phyloP scores from a whole-genome alignment of 768 basidiomycete genomes.

The Russula vinacea region DNA sequence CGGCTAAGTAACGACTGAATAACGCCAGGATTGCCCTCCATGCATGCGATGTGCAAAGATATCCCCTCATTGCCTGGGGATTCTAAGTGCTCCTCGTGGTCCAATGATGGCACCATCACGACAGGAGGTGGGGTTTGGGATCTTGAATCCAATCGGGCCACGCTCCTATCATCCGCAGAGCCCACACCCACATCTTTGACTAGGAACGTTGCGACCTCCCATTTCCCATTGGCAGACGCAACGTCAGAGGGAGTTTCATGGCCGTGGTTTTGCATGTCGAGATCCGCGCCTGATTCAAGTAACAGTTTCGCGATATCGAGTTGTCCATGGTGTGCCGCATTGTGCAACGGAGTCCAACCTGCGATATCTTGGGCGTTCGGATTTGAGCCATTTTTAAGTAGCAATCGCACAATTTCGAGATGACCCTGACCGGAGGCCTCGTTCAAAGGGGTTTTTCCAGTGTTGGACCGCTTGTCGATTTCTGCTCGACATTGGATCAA shows the following conservation, averaged over 20 bases:
- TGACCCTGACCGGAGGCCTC: not conserved
- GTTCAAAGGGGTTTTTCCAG: not conserved
- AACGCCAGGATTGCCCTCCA: not conserved
- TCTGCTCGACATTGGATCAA: not conserved
- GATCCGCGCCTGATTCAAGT: not conserved
- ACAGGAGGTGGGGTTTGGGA: no score
- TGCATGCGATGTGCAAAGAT: not conserved
- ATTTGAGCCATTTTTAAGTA: not conserved
- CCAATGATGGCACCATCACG: no score
- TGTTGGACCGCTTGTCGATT: not conserved
- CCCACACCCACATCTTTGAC: no score
- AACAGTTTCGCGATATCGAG: not conserved
- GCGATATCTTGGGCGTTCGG: not conserved
- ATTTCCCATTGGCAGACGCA: not conserved
- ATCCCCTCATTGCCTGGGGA: not conserved
- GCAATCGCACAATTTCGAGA: not conserved
- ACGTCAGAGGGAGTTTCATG: not conserved
- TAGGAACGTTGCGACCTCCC: not conserved
- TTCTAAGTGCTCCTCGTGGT: not conserved
- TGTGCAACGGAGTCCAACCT: not conserved
- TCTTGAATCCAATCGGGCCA: not conserved
- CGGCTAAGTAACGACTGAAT: not conserved
- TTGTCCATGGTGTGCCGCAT: not conserved
- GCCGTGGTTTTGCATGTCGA: not conserved
- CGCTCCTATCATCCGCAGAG: not conserved